Evolutionary conservation across 2,329 filamentous ascomycete genomes (phyloP), one percentile per base, ranked within the genome.

Genomic region (Cladorrhinum sp.): DNA sequence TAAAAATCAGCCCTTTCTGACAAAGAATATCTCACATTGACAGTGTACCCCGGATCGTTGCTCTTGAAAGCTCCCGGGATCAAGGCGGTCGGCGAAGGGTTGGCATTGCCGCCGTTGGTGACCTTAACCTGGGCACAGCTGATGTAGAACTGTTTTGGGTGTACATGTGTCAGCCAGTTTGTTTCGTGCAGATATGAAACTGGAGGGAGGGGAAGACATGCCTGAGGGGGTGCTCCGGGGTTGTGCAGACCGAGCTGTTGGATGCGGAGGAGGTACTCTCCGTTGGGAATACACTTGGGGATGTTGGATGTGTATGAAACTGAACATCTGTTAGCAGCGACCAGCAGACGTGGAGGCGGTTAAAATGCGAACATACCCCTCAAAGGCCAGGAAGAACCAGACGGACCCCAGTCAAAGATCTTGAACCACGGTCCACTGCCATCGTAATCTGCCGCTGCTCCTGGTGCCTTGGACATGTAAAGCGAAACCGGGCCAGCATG

Each of bases 201-300:
- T 1, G 18, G 1, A 41, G n/a, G 32, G 16, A 36, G 13, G 22
- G 16, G 4, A 4, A 18, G 7, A 22, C 51, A 9, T 55, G 61
- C 61, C 58, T 64, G 64, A 0, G 65, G 64, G 3, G 66, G 29
- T 27, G 58, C 65, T 27, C 65, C 65, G 49, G 55, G 66, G 64
- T 81, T 79, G 76, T 88, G 85, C 55, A 88, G 82, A 23, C 81
- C 85, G 55, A 88, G 79, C 57, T 83, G 77, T 59, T 86, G 83
- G 69, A 85, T 81, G 41, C 84, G 77, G 29, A 86, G 75, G 32
- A 87, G 79, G 68, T 87, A 87, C 64, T 85, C 80, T 61, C 85
- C 85, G 41, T 82, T 70, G 29, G 78, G 78, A 57, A 87, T 77
- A 64, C 79, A 79, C 24, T 71, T 66, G 2, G 84, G 84, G 64